phyloP scores from a whole-genome alignment of 352 stramenopile genomes.

The Phytophthora ohioensis region DNA sequence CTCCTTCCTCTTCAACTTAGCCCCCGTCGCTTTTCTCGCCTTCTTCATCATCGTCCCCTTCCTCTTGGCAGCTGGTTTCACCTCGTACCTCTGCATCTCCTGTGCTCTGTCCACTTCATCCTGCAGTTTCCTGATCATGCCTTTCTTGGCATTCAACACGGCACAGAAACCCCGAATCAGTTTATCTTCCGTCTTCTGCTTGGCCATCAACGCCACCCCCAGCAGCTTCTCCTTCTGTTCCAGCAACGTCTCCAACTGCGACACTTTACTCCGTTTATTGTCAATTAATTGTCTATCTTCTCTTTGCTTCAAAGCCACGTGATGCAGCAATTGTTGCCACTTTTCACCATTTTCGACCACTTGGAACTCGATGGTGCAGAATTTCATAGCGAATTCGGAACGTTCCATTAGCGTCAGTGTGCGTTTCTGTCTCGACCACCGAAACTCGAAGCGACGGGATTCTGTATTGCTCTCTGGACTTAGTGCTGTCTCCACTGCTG shows the following conservation, averaged over 20 bases:
- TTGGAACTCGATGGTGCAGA: constrained; percentile 45
- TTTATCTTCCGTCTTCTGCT: constrained; percentile 55
- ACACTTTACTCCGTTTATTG: constrained; percentile 32
- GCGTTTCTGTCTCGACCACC: constrained; percentile 44
- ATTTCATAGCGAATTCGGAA: constrained; percentile 65
- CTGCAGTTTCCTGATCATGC: constrained; percentile 60
- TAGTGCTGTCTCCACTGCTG: constrained; percentile 36
- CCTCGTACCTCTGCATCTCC: constrained; percentile 1
- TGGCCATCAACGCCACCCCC: constrained; percentile 47
- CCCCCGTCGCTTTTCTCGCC: constrained; percentile 19
- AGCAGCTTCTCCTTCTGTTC: constrained; percentile 56
- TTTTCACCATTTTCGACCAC: constrained; percentile 14
- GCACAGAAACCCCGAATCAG: constrained; percentile 57
- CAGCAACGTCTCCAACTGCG: constrained; percentile 46
- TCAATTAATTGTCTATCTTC: constrained; percentile 15
- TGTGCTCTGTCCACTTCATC: constrained; percentile 34
- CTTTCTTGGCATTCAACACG: constrained; percentile 71
- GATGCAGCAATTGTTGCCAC: constrained; percentile 44
- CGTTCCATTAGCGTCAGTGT: constrained; percentile 65
- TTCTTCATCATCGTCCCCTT: constrained; percentile 16
- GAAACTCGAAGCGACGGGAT: constrained; percentile 44
- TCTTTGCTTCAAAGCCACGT: constrained; percentile 29
- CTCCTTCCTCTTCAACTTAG: constrained; percentile 44
- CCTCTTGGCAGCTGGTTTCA: constrained; percentile 12
- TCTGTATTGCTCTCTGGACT: not conserved